Conservation (phyloP, 2,329 filamentous ascomycete genomes). For the Neocucurbitaria cava region DNA sequence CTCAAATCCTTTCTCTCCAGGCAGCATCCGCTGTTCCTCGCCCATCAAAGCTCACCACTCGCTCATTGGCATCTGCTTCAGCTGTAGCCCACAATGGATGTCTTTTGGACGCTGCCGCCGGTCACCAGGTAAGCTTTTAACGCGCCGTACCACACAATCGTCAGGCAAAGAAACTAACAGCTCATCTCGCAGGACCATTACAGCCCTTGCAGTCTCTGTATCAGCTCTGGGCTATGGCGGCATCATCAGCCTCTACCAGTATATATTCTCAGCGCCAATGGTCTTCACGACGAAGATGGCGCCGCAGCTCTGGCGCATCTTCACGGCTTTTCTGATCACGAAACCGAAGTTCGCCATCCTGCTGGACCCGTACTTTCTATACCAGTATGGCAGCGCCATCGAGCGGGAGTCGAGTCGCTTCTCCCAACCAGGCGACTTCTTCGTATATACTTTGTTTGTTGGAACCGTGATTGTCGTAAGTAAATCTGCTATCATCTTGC, state of each 20-base stretch:
- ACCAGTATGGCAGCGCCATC: constrained; percentile 76
- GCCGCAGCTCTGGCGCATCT: constrained; percentile 66
- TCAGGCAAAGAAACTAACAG: constrained; percentile 48
- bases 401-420: constrained; percentile 78
- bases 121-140: constrained; percentile 66
- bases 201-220: constrained; percentile 67
- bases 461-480: constrained; percentile 79
- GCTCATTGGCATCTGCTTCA: constrained; percentile 17
- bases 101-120: constrained; percentile 70
- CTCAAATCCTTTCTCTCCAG: constrained; percentile 31
- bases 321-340: constrained; percentile 66
- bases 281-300: constrained; percentile 62
- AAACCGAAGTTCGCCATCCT: constrained; percentile 64
- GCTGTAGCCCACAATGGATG: constrained; percentile 57
- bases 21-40: constrained; percentile 46
- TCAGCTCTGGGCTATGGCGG: constrained; percentile 68
- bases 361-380: constrained; percentile 80
- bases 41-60: constrained; percentile 28
- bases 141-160: neutral
- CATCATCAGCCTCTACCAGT: constrained; percentile 59
- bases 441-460: constrained; percentile 81
- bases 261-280: constrained; percentile 62
- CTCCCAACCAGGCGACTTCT: constrained; percentile 75
- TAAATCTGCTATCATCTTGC: constrained; percentile 40
- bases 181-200: constrained; percentile 68